Evolutionary conservation across 345 rosid genomes (phyloP).

Genomic region (Melaleuca quinquenervia): DNA sequence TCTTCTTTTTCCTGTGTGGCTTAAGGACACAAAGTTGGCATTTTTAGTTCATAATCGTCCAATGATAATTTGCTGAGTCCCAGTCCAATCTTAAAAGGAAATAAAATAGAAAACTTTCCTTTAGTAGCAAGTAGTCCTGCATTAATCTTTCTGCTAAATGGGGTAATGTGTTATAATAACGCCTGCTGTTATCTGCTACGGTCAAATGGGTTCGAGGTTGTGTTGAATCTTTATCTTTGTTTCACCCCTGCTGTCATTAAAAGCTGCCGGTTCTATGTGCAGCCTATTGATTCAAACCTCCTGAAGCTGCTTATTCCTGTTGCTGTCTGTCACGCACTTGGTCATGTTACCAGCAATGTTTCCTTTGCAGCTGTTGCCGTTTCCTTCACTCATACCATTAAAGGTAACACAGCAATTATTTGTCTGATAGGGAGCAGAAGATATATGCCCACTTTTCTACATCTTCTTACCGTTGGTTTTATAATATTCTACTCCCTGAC

Average conservation of each 20-base stretch:
- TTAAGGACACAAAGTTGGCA: neutral
- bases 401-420: constrained; percentile 30
- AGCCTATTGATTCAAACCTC: constrained; percentile 77
- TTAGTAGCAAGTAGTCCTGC: neutral
- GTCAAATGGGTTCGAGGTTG: neutral
- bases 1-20: neutral
- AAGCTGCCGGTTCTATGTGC: neutral
- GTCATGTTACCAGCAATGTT: constrained; percentile 90
- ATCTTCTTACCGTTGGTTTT: neutral
- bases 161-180: neutral
- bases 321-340: constrained; percentile 86
- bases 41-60: neutral
- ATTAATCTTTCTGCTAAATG: neutral
- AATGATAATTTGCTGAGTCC: neutral
- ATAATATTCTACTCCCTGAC: neutral
- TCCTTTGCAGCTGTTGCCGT: constrained; percentile 98
- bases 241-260: neutral
- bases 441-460: neutral
- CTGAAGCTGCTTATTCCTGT: constrained; percentile 84
- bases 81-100: neutral
- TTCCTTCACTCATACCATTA: constrained; percentile 90
- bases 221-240: neutral
- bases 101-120: neutral
- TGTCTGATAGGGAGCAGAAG: neutral
- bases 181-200: neutral